Percentiles rank a stretch among this genome's conserved stretches.
phyloP scores from a whole-genome alignment of 1,139 yeast species.

The Debaryomyces subglobosus region DNA sequence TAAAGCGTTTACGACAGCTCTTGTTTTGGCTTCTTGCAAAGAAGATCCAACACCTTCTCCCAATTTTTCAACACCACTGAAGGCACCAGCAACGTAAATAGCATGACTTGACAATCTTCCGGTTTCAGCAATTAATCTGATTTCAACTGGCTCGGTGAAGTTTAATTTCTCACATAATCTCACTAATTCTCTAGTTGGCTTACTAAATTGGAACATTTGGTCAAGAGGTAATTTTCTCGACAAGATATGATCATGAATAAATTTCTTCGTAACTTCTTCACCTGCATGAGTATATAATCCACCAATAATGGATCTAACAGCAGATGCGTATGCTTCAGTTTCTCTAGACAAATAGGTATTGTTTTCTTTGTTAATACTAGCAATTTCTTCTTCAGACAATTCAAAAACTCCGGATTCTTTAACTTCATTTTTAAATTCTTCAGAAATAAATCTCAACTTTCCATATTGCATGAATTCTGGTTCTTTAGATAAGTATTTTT shows the following conservation, averaged over 20 bases:
- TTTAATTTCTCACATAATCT: constrained; percentile 77
- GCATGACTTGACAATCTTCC: constrained; percentile 88
- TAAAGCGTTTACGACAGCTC: constrained; percentile 90
- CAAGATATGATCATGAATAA: constrained; percentile 72
- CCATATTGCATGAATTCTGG: constrained; percentile 67
- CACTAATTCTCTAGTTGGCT: constrained; percentile 85
- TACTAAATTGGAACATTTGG: constrained; percentile 74
- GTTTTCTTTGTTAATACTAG: constrained; percentile 20
- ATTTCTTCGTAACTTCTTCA: constrained; percentile 59
- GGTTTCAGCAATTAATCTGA: constrained; percentile 87
- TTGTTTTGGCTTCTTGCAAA: constrained; percentile 84
- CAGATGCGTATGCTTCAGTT: constrained; percentile 51
- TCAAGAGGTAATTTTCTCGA: constrained; percentile 77
- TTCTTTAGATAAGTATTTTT: constrained; percentile 70
- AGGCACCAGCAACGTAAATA: constrained; percentile 88
- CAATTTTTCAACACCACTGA: constrained; percentile 76
- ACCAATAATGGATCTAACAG: constrained; percentile 73
- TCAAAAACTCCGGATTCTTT: constrained; percentile 56
- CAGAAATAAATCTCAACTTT: constrained; percentile 56
- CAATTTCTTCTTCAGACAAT: constrained; percentile 36
- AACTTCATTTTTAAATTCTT: constrained; percentile 37
- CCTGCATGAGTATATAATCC: constrained; percentile 71
- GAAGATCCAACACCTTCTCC: constrained; percentile 98
- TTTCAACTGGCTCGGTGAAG: constrained; percentile 69
- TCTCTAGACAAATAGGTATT: constrained; percentile 33